Evolutionary conservation across 768 basidiomycete species (phyloP).

Genomic region (Tricholoma hemisulphureum): DNA sequence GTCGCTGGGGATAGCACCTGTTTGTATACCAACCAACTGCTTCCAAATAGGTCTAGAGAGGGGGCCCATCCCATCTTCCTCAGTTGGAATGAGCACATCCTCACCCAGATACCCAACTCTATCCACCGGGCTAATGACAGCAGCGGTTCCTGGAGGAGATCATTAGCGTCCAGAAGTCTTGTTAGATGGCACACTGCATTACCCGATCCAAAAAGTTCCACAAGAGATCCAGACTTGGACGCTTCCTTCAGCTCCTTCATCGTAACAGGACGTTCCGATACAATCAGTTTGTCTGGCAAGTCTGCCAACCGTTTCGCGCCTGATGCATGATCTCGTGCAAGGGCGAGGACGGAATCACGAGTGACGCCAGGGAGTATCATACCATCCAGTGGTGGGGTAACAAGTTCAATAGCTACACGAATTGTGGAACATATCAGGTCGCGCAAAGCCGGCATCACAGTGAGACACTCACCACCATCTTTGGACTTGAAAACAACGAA

Average conservation of each 20-base stretch:
- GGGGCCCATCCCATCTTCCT: constrained; percentile 75
- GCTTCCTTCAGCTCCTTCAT: constrained; percentile 72
- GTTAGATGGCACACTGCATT: not conserved
- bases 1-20: constrained; percentile 69
- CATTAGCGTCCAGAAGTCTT: not conserved
- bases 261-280: constrained; percentile 69
- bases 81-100: constrained; percentile 62
- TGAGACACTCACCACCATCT: constrained; percentile 51
- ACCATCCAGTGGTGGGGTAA: constrained; percentile 88
- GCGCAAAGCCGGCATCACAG: not conserved
- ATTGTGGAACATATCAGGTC: not conserved
- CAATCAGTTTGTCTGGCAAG: constrained; percentile 53
- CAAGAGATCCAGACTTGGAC: constrained; percentile 57
- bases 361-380: constrained; percentile 93
- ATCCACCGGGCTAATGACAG: constrained; percentile 68
- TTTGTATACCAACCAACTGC: constrained; percentile 78
- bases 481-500: constrained; percentile 76
- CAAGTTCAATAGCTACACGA: constrained; percentile 66
- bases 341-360: constrained; percentile 75
- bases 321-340: constrained; percentile 63
- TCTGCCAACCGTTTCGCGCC: constrained; percentile 42
- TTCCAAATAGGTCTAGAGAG: constrained; percentile 70
- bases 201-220: constrained; percentile 85
- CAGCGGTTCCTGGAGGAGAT: constrained; percentile 66
- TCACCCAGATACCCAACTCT: constrained; percentile 71